Percentiles rank a stretch among this genome's conserved stretches.
Conservation (phyloP, 805 yeast species). For the Lipomyces yamadae region DNA sequence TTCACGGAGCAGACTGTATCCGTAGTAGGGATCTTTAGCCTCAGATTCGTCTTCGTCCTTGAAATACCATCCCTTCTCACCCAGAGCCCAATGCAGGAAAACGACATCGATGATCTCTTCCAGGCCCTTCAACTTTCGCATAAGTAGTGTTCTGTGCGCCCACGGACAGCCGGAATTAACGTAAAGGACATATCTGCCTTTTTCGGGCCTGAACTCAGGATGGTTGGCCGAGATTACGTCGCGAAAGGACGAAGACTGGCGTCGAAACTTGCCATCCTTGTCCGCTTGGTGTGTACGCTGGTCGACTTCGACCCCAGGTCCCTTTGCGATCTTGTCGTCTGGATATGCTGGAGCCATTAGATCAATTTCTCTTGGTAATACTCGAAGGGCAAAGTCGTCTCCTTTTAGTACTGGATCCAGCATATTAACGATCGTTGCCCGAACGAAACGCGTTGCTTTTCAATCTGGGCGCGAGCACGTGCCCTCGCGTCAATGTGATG, state of each 20-base stretch:
- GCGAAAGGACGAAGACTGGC: constrained; percentile 56
- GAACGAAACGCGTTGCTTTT: too few species aligned
- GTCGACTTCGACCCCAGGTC: constrained; percentile 35
- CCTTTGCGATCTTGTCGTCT: constrained; percentile 28
- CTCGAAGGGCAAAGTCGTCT: background rate
- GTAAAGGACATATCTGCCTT: constrained; percentile 82
- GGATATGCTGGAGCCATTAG: constrained; percentile 29
- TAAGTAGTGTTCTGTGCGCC: constrained; percentile 86
- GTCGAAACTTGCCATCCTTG: constrained; percentile 37
- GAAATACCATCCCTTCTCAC: constrained; percentile 79
- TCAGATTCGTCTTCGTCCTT: constrained; percentile 51
- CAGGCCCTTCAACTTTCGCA: constrained; percentile 75
- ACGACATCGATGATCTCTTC: constrained; percentile 55
- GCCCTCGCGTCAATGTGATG: too few species aligned
- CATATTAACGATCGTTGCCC: too few species aligned
- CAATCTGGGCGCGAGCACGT: too few species aligned
- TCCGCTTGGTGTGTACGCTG: constrained; percentile 36
- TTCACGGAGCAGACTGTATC: constrained; percentile 64
- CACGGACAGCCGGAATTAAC: constrained; percentile 96
- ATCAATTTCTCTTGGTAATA: background rate
- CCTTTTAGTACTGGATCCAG: background rate
- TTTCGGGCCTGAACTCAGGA: constrained; percentile 73
- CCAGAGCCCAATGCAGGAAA: constrained; percentile 89
- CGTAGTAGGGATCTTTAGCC: constrained; percentile 61
- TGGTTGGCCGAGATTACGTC: constrained; percentile 61